Base-by-base conservation (phyloP, 1,284 basidiomycete genomes). In the Trametes sp. region DNA sequence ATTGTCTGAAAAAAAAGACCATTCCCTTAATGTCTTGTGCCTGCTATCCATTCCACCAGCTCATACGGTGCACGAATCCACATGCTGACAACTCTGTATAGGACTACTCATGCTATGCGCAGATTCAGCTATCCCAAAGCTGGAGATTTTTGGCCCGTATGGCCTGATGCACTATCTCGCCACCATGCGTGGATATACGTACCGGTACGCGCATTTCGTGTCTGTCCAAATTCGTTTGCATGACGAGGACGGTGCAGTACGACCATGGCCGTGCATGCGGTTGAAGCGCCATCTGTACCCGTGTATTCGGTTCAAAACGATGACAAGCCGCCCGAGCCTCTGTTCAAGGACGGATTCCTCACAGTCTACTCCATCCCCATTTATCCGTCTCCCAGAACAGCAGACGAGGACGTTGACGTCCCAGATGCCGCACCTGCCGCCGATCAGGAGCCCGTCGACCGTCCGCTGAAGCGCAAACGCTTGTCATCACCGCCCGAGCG, bases 41-140 rank as follows among this genome's bases (percentile, higher is more conserved):
- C 31, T 33, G 31, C 11, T 11, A 33, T 33, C 31, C 11, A n/a
- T n/a, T n/a, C n/a, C n/a, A n/a, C n/a, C n/a, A n/a, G n/a, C n/a
- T n/a, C n/a, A n/a, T n/a, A n/a, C n/a, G n/a, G n/a, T n/a, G n/a
- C n/a, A n/a, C n/a, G n/a, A n/a, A n/a, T n/a, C n/a, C n/a, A n/a
- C n/a, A n/a, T n/a, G n/a, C n/a, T 6, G 11, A 13, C 10, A 13
- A 11, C 10, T 13, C n/a, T 13, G 23, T 38, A 28, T 28, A 92
- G 94, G 94, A 2, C 75, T 94, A 19, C 72, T 95, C 46, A 95
- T 97, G 94, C 88, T 88, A 1, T 80, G 92, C 63, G 92, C 93
- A 6, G 95, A 96, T 75, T 83, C 85, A 1, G 83, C 84, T 1
- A 83, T 87, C 41, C 76, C 78, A 28, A 78, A 82, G 44, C 61